Conservation (phyloP, 768 basidiomycete species). For the Phanerochaete carnosa region DNA sequence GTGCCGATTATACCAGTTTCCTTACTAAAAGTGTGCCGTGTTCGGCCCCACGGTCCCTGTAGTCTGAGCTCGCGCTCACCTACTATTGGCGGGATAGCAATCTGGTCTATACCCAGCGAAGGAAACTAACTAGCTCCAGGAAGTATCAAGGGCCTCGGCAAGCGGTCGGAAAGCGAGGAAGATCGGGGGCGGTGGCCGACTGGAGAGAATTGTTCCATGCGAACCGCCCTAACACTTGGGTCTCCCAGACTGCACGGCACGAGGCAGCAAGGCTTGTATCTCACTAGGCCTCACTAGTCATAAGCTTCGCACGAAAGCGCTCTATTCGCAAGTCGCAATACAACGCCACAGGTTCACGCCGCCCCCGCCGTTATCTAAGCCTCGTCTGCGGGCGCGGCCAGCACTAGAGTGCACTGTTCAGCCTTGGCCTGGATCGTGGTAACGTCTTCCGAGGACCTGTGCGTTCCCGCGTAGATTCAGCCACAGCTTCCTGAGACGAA, state of each 20-base stretch:
- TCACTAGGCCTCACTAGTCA: neutral
- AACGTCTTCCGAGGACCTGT: neutral
- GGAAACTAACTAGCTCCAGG: neutral
- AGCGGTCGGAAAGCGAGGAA: neutral
- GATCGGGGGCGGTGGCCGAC: neutral
- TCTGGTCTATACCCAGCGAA: neutral
- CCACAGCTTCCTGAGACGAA: neutral
- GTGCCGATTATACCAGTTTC: too few species aligned
- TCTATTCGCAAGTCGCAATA: too few species aligned
- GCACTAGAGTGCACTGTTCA: neutral
- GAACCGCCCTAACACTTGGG: too few species aligned
- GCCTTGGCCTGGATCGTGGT: neutral
- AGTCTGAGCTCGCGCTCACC: too few species aligned
- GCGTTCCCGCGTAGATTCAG: neutral
- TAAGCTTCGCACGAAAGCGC: neutral
- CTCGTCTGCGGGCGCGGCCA: neutral
- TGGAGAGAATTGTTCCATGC: too few species aligned
- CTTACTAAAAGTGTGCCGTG: too few species aligned
- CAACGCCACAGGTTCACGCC: too few species aligned
- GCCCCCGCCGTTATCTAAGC: neutral
- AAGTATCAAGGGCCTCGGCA: neutral
- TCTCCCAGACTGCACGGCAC: too few species aligned
- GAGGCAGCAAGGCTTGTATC: neutral
- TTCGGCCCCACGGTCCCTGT: too few species aligned
- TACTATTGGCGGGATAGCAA: too few species aligned